These are phyloP conservation scores for Spathaspora sp. DNA, from an alignment of 1,139 yeast genomes.

Conservation along the genomic window DNA sequence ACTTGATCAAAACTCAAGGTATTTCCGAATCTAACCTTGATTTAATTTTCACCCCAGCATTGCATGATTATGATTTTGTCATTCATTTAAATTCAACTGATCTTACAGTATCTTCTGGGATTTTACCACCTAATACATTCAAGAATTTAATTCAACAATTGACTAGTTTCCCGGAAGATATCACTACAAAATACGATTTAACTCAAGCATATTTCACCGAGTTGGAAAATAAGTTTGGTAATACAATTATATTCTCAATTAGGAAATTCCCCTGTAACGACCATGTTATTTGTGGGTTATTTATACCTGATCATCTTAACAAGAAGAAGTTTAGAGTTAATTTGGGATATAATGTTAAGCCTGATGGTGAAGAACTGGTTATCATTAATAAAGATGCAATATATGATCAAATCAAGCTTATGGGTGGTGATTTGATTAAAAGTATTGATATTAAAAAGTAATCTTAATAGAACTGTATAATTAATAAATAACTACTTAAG, in stretches of 20 bases:
- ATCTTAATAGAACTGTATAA: not conserved
- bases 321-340: slow-evolving; percentile 75
- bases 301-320: slow-evolving; percentile 62
- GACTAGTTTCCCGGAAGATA: slow-evolving; percentile 45
- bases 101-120: slow-evolving; percentile 51
- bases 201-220: slow-evolving; percentile 53
- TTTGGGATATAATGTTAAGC: slow-evolving; percentile 72
- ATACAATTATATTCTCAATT: slow-evolving; percentile 60
- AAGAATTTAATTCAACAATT: slow-evolving; percentile 58
- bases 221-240: slow-evolving; percentile 53
- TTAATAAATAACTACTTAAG: not conserved
- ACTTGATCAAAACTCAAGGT: slow-evolving; percentile 47
- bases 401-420: slow-evolving; percentile 64
- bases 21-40: slow-evolving; percentile 48
- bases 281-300: slow-evolving; percentile 73
- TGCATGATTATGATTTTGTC: slow-evolving; percentile 80
- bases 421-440: slow-evolving; percentile 70
- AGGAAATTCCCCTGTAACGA: slow-evolving; percentile 56
- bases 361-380: slow-evolving; percentile 58
- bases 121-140: slow-evolving; percentile 53
- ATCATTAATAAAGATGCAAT: slow-evolving; percentile 73
- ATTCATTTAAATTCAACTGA: slow-evolving; percentile 54
- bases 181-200: slow-evolving; percentile 53
- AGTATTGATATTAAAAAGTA: slow-evolving; percentile 26
- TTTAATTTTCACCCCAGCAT: slow-evolving; percentile 73